These are phyloP conservation scores for Pulveroboletus sp. DNA, from an alignment of 768 basidiomycete species.

Conservation along the genomic window DNA sequence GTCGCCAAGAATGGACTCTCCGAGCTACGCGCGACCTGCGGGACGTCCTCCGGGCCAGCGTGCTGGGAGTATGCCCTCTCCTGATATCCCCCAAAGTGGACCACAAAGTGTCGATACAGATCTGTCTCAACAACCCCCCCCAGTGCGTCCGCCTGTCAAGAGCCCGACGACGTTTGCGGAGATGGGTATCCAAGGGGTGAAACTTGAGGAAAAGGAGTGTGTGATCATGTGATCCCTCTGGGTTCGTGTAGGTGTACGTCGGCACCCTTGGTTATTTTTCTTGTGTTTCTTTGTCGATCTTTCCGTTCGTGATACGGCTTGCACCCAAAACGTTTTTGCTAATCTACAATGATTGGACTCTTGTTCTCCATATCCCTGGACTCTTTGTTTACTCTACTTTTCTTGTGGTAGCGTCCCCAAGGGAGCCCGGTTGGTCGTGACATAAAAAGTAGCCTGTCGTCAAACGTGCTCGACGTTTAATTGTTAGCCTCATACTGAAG, in stretches of 20 bases:
- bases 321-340: neutral
- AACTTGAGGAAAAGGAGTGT: constrained; percentile 79
- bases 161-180: constrained; percentile 83
- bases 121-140: constrained; percentile 6
- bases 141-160: constrained; percentile 13
- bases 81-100: constrained; percentile 5
- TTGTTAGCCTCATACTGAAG: neutral
- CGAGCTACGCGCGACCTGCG: constrained; percentile 24
- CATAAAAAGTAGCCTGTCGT: neutral
- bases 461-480: neutral
- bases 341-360: neutral
- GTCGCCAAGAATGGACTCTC: constrained; percentile 17
- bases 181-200: constrained; percentile 84
- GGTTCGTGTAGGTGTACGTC: neutral
- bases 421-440: neutral
- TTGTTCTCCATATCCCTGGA: neutral
- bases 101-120: neutral
- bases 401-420: neutral
- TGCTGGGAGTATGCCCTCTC: constrained; percentile 16
- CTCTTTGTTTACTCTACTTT: neutral
- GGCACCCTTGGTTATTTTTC: neutral
- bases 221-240: constrained; percentile 66
- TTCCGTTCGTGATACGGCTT: neutral
- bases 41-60: constrained; percentile 33
- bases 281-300: neutral